A percentile compares a stretch with the other conserved stretches of the same genome.
Conservation (phyloP, 2,329 filamentous ascomycete genomes). For the Aspergillus caelatus region DNA sequence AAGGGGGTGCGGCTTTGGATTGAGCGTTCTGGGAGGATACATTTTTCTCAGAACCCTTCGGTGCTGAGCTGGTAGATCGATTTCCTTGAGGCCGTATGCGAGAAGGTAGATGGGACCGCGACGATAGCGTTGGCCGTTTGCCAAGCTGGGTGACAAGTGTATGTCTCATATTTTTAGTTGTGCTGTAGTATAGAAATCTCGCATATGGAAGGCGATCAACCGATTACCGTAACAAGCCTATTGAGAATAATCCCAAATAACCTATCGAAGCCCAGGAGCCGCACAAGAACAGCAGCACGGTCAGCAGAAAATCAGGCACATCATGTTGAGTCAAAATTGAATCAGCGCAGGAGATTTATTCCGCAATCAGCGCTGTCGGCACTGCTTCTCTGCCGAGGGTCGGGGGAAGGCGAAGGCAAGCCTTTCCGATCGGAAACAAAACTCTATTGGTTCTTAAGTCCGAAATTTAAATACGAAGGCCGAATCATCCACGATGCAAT, state of each 20-base stretch:
- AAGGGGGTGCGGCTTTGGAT: slow-evolving; percentile 6
- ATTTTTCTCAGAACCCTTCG: slow-evolving; percentile 9
- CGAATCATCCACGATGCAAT: neutral
- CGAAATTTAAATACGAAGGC: neutral
- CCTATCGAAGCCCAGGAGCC: neutral
- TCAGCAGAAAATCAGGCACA: neutral
- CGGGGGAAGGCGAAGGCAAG: neutral
- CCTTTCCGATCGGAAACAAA: slow-evolving; percentile 4
- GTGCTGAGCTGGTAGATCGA: slow-evolving; percentile 12
- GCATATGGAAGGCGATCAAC: neutral
- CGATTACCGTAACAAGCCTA: neutral
- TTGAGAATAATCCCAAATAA: neutral
- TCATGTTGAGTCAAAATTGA: neutral
- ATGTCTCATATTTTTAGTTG: slow-evolving; percentile 16
- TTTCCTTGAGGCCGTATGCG: slow-evolving; percentile 18
- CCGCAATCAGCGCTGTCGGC: slow-evolving; percentile 3
- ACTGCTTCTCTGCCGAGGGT: slow-evolving; percentile 4
- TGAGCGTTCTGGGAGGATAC: slow-evolving; percentile 1
- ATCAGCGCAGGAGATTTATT: slow-evolving; percentile 5
- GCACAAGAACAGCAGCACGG: neutral
- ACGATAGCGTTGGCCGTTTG: slow-evolving; percentile 16
- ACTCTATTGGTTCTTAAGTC: neutral
- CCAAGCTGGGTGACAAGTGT: slow-evolving; percentile 10
- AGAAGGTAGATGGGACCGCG: slow-evolving; percentile 9
- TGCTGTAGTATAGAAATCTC: neutral